Evolutionary conservation across 2,329 filamentous ascomycete species (phyloP), one percentile per base, ranked within the genome.

Genomic region (Clonostachys chloroleuca): DNA sequence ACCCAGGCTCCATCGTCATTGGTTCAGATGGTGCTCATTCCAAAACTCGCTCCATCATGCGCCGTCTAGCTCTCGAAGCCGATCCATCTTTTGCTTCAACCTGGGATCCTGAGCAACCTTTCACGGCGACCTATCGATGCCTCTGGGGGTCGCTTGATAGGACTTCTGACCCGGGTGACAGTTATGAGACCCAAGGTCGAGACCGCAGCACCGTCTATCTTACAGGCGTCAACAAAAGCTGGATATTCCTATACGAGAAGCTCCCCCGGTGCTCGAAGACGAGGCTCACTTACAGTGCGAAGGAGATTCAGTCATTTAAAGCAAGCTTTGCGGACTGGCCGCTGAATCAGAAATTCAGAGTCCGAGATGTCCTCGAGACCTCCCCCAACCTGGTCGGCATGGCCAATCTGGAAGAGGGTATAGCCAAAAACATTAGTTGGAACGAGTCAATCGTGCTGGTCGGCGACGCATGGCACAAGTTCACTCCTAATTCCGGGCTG

Each of bases 351-450:
- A 51, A 49, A 2, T 35, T 68, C 8, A 60, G 49, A 24, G 46
- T 69, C 7, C 58, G 56, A 5, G 59, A 69, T 5, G 58, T 65
- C 0, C 63, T 63, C 46, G 20, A 47, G 58, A 65, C 0, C 63
- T 63, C 45, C 18, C 47, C 13, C 42, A 53, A 3, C 9, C 50
- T 54, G 4, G 54, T 54, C 1, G 64, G 64, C 4, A 51, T 68
- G 16, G 57, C 61, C 0, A 60, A 61, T 36, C 53, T 71, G 2
- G 64, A 69, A 16, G 67, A 71, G 43, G 68, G 67, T 0, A 56
- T 69, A 3, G 54, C 65, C 10, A 43, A 52, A 10, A 53, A 66
- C 41, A 70, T 65, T 66, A 65, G 59, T 47, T 60, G 56, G 51
- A 56, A 51, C 7, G 63, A 65, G 2, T 54, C 57, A 5, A 50